Evolutionary conservation across 31 red algal species (phyloP), one percentile per base, ranked within the genome.

Genomic region (Odonthalia washingtoniensis): DNA sequence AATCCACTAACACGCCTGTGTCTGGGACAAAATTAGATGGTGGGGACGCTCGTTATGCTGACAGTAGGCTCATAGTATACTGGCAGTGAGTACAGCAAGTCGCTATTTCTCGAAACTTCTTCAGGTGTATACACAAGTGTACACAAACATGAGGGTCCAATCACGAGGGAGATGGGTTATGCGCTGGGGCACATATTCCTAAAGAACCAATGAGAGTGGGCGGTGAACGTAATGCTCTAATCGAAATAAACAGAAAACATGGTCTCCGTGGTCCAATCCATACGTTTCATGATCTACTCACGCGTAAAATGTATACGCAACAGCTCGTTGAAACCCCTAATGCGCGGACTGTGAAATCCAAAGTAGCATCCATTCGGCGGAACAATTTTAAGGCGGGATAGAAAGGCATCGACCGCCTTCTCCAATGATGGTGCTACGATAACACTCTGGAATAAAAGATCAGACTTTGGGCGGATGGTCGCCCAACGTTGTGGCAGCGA

Each of bases 171-270:
- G n/a, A n/a, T 40, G n/a, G 39, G 27, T 40, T 40, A 77, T 77
- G 74, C 74, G 9, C 16, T 14, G 46, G 16, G 12, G 16, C 74
- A 40, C 74, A 77, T 77, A 30, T 77, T 31, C 74, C 34, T 40
- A 45, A 77, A 77, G n/a, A 77, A 46, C 27, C 27, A 45, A 77
- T 45, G 16, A 14, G 74, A 77, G 14, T 40, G 36, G 74, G 74
- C 74, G 34, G 74, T 46, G 74, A 77, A 31, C 40, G 74, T 46
- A 70, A 83, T 83, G 4, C 40, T 66, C 16, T 63, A 38, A 63
- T 83, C 63, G 32, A 83, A 83, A 43, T 83, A 70, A 40, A 83
- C 57, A 27, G 4, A 45, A 4, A 70, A 70, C 61, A 83, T 83
- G 0, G 12, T 37, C 63, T 70, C 32, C 39, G 80, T 70, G 0